phyloP scores from a whole-genome alignment of 2,329 filamentous ascomycete genomes.

The Neocatenulostroma microsporum region DNA sequence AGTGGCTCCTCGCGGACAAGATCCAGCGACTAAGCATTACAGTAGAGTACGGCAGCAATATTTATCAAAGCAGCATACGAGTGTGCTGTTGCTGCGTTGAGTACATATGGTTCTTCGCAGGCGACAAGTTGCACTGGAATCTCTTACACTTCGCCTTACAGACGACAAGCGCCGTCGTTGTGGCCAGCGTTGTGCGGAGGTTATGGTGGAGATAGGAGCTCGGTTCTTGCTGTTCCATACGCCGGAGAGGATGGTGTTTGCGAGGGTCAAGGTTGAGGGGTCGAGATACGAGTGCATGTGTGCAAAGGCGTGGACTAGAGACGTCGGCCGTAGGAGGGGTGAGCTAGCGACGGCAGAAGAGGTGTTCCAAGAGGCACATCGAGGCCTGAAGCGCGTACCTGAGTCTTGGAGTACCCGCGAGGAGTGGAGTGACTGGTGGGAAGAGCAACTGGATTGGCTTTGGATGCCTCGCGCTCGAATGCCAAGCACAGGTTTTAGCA shows the following conservation, averaged over 20 bases:
- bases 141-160: too few species aligned
- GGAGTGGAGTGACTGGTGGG: too few species aligned
- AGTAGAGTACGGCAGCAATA: neutral
- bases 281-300: too few species aligned
- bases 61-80: neutral
- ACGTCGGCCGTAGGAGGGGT: too few species aligned
- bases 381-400: too few species aligned
- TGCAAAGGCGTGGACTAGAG: too few species aligned
- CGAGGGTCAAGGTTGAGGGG: neutral
- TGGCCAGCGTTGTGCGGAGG: neutral
- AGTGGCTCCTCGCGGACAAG: neutral
- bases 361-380: too few species aligned
- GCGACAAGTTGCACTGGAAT: neutral
- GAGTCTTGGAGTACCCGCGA: too few species aligned
- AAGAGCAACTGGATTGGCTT: too few species aligned
- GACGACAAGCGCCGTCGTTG: neutral
- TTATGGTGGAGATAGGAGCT: neutral
- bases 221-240: neutral
- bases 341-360: too few species aligned
- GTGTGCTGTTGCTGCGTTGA: neutral
- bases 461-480: too few species aligned
- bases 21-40: neutral
- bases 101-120: neutral
- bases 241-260: neutral
- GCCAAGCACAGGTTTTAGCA: too few species aligned